Percentiles rank a stretch among this genome's conserved stretches.
Evolutionary conservation across 805 yeast genomes (phyloP).

Genomic region (Candida glaebosa): DNA sequence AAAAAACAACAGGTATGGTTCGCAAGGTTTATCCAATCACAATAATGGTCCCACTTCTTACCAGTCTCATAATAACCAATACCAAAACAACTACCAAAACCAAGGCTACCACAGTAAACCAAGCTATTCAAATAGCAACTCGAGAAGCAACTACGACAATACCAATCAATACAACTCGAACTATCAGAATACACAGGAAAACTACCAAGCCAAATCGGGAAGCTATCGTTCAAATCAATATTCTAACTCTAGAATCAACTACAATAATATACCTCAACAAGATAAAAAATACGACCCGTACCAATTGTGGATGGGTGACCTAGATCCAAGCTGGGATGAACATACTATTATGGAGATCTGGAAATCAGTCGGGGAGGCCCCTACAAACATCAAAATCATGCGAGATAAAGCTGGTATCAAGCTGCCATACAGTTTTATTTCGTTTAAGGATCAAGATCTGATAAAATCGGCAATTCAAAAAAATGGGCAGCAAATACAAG

Average conservation of each 20-base stretch:
- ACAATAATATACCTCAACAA: conserved; percentile 1
- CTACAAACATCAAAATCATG: conserved; percentile 61
- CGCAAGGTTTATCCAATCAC: not conserved
- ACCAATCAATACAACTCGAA: not conserved
- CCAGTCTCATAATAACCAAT: conserved; percentile 3
- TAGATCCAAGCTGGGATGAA: conserved; percentile 85
- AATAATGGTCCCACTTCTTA: not conserved
- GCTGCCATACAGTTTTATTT: conserved; percentile 69
- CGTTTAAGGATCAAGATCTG: conserved; percentile 56
- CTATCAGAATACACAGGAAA: conserved; percentile 2
- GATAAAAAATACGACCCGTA: conserved; percentile 15
- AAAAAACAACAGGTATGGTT: conserved; percentile 2
- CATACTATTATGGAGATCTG: conserved; percentile 61
- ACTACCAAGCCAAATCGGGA: conserved; percentile 6
- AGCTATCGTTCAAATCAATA: conserved; percentile 9
- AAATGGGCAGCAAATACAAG: conserved; percentile 71
- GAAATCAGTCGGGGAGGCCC: conserved; percentile 63
- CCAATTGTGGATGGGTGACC: conserved; percentile 86
- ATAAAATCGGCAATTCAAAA: conserved; percentile 64
- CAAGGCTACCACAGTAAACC: not conserved
- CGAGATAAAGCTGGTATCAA: conserved; percentile 56
- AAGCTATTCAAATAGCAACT: not conserved
- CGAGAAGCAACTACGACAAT: not conserved
- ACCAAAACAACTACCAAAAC: conserved; percentile 4
- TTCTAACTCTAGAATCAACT: not conserved